A percentile compares a stretch with the other conserved stretches of the same genome.
Evolutionary conservation across 2,329 filamentous ascomycete genomes (phyloP).

Genomic region (Epichloe glyceriae): DNA sequence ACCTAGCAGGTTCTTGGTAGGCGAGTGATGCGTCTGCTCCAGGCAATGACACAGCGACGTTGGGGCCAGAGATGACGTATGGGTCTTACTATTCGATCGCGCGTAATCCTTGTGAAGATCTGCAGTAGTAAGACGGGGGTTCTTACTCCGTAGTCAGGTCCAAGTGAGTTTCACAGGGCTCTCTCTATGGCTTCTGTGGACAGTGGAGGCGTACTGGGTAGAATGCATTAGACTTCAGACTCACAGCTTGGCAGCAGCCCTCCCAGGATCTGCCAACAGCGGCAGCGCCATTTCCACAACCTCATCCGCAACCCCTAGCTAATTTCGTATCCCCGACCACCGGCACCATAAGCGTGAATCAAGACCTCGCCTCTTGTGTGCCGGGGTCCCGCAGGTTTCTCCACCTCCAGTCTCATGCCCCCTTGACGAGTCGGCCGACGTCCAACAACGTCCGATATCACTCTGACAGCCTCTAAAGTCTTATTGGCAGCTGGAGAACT

Average conservation of each 20-base stretch:
- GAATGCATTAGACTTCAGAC: too few relatives aligned
- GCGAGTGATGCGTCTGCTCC: too few relatives aligned
- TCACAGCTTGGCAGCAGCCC: background rate
- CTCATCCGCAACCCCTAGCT: conserved; percentile 45
- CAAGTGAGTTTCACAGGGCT: too few relatives aligned
- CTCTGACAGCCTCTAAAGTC: conserved; percentile 13
- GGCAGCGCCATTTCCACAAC: conserved; percentile 18
- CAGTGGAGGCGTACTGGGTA: too few relatives aligned
- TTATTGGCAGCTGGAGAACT: conserved; percentile 7
- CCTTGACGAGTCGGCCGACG: conserved; percentile 30
- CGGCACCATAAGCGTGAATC: conserved; percentile 45
- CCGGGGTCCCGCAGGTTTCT: conserved; percentile 14
- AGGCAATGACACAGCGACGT: too few relatives aligned
- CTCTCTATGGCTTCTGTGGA: too few relatives aligned
- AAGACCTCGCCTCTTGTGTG: conserved; percentile 3
- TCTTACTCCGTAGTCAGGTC: too few relatives aligned
- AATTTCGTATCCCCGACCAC: conserved; percentile 44
- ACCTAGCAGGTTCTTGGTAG: too few relatives aligned
- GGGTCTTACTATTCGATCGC: too few relatives aligned
- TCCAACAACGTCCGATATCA: conserved; percentile 31
- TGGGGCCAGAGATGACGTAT: too few relatives aligned
- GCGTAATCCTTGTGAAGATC: too few relatives aligned
- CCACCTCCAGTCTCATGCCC: conserved; percentile 40
- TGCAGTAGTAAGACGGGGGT: too few relatives aligned
- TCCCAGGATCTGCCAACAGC: background rate